phyloP scores from a whole-genome alignment of 805 yeast species.

The Starmerella bombi region DNA sequence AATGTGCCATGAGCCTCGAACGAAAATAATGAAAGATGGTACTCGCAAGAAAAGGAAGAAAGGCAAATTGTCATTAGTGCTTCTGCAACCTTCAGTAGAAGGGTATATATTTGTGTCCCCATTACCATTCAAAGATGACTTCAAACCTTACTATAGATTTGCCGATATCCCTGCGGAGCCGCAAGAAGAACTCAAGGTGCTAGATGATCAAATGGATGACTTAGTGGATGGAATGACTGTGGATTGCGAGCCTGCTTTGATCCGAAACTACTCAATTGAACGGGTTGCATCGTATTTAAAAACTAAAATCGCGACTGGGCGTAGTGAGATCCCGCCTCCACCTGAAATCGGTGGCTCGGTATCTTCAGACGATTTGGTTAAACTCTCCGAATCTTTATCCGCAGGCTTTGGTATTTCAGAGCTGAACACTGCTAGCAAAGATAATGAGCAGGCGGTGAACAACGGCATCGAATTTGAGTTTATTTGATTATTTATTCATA shows the following conservation, averaged over 20 bases:
- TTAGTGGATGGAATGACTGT: conserved; percentile 13
- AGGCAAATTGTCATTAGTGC: conserved; percentile 13
- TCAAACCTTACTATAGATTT: conserved; percentile 9
- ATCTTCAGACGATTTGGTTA: background rate
- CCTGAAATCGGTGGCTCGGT: background rate
- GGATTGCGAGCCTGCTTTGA: background rate
- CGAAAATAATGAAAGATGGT: background rate
- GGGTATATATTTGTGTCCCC: conserved; percentile 11
- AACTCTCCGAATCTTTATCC: background rate
- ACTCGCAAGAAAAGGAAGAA: conserved; percentile 2
- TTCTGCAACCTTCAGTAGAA: conserved; percentile 11
- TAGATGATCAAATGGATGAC: conserved; percentile 11
- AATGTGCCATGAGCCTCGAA: conserved; percentile 8
- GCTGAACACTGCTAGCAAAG: no score
- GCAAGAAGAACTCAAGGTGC: conserved; percentile 2
- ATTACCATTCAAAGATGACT: conserved; percentile 19
- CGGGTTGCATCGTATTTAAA: conserved; percentile 3
- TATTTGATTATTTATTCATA: background rate
- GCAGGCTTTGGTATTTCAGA: background rate
- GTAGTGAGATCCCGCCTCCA: conserved; percentile 3
- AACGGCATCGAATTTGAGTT: conserved; percentile 1
- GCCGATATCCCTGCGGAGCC: conserved; percentile 7
- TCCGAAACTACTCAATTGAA: conserved; percentile 5
- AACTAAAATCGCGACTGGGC: conserved; percentile 6
- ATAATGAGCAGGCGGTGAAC: background rate